A percentile compares a stretch with the other conserved stretches of the same genome.
Evolutionary conservation across 345 rosid genomes (phyloP).

Genomic region (Iberis pinnata): DNA sequence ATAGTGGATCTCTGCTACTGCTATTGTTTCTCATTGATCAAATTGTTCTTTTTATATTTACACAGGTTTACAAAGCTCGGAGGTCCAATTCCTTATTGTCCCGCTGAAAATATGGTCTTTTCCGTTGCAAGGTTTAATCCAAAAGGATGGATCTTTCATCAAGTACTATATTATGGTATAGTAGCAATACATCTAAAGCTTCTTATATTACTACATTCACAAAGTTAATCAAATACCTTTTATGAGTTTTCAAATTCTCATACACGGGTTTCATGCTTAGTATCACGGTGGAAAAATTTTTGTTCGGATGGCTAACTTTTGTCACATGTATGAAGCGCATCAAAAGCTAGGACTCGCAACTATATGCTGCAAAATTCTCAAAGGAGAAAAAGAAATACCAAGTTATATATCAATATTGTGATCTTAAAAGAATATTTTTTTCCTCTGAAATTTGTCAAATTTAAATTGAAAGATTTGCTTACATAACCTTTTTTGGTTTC

Average conservation of each 20-base stretch:
- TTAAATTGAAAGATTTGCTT: neutral
- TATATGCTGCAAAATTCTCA: slow-evolving; percentile 77
- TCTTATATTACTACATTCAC: too few relatives aligned
- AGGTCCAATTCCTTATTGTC: slow-evolving; percentile 84
- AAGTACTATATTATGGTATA: slow-evolving; percentile 98
- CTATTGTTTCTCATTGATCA: neutral
- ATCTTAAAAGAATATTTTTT: neutral
- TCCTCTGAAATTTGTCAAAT: neutral
- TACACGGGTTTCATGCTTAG: slow-evolving; percentile 32
- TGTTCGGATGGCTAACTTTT: slow-evolving; percentile 92
- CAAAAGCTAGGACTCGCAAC: slow-evolving; percentile 71
- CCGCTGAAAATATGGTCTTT: slow-evolving; percentile 94
- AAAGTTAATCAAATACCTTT: slow-evolving; percentile 10
- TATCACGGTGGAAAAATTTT: slow-evolving; percentile 98
- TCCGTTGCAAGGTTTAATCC: slow-evolving; percentile 90
- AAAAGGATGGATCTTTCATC: slow-evolving; percentile 90
- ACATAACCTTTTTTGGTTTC: slow-evolving; percentile 18
- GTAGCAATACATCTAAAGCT: too few relatives aligned
- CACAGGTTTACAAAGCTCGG: slow-evolving; percentile 93
- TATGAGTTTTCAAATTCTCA: slow-evolving; percentile 16
- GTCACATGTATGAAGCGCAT: slow-evolving; percentile 89
- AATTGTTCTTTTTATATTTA: slow-evolving; percentile 5
- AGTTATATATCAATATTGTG: slow-evolving; percentile 49
- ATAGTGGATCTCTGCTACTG: neutral
- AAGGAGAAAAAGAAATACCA: slow-evolving; percentile 78